Base-by-base conservation (phyloP, 352 stramenopile species). In the Halophytophthora batemanensis region DNA sequence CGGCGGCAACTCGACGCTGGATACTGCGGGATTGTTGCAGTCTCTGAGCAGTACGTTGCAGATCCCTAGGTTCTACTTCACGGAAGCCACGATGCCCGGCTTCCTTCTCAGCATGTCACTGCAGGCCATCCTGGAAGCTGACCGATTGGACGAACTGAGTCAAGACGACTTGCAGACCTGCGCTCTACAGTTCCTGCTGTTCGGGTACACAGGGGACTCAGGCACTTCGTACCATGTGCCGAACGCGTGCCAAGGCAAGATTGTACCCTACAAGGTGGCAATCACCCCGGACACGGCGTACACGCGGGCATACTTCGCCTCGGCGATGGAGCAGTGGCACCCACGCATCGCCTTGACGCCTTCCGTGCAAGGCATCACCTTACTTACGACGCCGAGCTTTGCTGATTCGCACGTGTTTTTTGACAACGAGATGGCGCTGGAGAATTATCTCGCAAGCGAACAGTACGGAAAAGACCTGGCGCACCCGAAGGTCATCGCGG, bases 191-290 rank as follows among this genome's bases (percentile, higher is more conserved):
- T 80, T 86, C 37, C 44, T 69, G 23, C 42, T 83, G 10, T 50
- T 86, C 3, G 77, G 77, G 0, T 75, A 73, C 53, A 80, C 76
- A 34, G 85, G 75, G 49, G 35, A 60, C 0, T 49, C 71, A 6
- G 41, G 56, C 1, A 59, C 39, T 12, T 56, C 54, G 10, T 83
- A 84, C 50, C 53, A 66, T 25, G 49, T 85, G 0, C 81, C 81
- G 0, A 33, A 35, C 11, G 66, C 67, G 6, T 92, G 81, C 43
- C 50, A 59, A 25, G 69, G 59, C 17, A 79, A 73, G 38, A 53
- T 92, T 47, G 59, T 87, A 6, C 78, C 78, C 13, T 89, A 86
- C 66, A 89, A 87, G 43, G 68, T 92, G 37, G 76, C 74, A 3
- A 84, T 92, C 44, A 71, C 78, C 2, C 81, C 81, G 0, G 78